These are phyloP conservation scores for Candida incommunis DNA, from an alignment of 805 yeast genomes.

Conservation along the genomic window DNA sequence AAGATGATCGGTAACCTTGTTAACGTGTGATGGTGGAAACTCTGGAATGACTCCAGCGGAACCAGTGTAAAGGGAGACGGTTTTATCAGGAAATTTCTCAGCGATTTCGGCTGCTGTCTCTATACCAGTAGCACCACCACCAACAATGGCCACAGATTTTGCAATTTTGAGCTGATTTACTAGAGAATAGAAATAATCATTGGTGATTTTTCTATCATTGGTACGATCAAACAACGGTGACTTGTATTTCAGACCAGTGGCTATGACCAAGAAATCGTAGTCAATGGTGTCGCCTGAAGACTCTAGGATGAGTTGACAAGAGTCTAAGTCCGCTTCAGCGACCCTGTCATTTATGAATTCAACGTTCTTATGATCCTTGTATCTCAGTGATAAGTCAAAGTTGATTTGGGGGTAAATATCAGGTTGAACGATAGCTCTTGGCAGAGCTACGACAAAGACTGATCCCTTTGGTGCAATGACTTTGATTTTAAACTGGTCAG, in stretches of 20 bases:
- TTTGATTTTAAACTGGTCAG: background rate
- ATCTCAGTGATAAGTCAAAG: background rate
- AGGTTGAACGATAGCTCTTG: background rate
- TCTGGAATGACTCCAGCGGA: background rate
- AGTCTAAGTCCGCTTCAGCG: background rate
- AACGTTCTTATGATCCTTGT: background rate
- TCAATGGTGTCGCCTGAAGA: background rate
- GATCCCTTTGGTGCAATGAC: background rate
- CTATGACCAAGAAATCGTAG: background rate
- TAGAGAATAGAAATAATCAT: background rate
- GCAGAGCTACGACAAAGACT: background rate
- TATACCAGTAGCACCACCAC: background rate
- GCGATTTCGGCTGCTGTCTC: background rate
- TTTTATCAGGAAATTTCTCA: background rate
- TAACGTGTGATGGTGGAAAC: background rate
- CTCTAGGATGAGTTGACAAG: background rate
- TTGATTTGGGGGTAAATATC: background rate
- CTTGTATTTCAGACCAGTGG: background rate
- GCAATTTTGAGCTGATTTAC: background rate
- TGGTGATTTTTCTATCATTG: background rate
- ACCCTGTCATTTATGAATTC: background rate
- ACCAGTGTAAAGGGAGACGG: background rate
- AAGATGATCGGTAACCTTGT: background rate
- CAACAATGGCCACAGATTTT: background rate
- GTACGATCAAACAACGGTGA: background rate